These are phyloP conservation scores for Hsuehochloa calcarea DNA, from an alignment of 176 grass and related monocot genomes.

Conservation along the genomic window DNA sequence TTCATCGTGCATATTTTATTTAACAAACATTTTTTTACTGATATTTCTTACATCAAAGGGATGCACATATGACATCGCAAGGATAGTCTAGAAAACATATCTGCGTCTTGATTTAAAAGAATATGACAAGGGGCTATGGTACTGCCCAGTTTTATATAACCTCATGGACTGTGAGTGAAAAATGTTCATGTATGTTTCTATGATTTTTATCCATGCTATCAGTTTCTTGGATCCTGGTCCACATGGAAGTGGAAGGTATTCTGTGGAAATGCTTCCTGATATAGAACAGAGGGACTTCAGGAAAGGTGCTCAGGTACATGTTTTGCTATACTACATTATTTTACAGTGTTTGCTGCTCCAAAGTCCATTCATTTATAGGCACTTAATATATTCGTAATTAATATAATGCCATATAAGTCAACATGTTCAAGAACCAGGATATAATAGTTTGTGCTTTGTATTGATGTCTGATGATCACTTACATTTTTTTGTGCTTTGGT, in stretches of 20 bases:
- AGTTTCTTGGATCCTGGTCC: conserved; percentile 96
- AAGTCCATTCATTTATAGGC: background rate
- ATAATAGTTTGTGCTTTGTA: background rate
- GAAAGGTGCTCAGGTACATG: conserved; percentile 85
- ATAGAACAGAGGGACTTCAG: conserved; percentile 85
- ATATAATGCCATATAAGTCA: background rate
- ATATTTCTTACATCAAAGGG: conserved; percentile 18
- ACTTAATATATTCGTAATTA: conserved; percentile 9
- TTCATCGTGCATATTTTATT: conserved; percentile 9
- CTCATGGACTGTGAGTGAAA: background rate
- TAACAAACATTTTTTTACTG: background rate
- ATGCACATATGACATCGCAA: conserved; percentile 15
- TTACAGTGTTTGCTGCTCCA: background rate
- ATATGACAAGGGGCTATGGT: background rate
- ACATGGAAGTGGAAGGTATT: conserved; percentile 95
- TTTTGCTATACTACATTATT: conserved; percentile 25
- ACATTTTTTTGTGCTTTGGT: conserved; percentile 31
- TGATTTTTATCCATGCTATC: conserved; percentile 35
- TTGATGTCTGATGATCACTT: background rate
- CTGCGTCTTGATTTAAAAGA: background rate
- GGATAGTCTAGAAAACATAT: conserved; percentile 18
- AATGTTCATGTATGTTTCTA: background rate
- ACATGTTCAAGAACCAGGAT: background rate
- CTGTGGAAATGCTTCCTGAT: conserved; percentile 76
- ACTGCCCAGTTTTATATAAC: background rate